Evolutionary conservation across 208 protist species (phyloP), one percentile per base, ranked within the genome.

Genomic region (Herpetomonas tarakana): DNA sequence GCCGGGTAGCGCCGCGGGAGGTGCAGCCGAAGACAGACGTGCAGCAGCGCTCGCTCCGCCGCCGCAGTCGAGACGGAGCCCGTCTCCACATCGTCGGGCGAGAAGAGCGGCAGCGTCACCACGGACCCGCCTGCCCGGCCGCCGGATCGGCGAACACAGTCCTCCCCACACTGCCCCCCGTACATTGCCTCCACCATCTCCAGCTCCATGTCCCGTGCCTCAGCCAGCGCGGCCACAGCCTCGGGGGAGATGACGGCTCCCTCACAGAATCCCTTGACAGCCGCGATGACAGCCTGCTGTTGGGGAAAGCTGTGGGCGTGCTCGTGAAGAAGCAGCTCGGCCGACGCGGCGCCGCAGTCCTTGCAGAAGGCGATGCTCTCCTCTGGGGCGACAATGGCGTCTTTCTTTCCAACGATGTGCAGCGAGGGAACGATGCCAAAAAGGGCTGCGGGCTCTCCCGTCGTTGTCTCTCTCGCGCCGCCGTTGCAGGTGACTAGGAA

Each of bases 281-380:
- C 58, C 1, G 11, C 14, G 2, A 77, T 49, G 30, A 87, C 58
- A 41, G 61, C 69, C 58, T 88, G 71, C 22, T 85, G 65, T 29
- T 81, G 68, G 12, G 89, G 83, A n/a, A 93, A 59, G 63, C 78
- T 86, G 74, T 95, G 89, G 19, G 81, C 86, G 69, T 95, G 89
- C 16, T 87, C 85, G 71, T 95, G 89, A 12, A 72, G 52, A 29
- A 88, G 51, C 19, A 83, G n/a, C 25, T 73, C 70, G 18, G 79
- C 76, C 25, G 21, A 31, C 14, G 73, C 44, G 14, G 71, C 62
- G 39, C 75, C 75, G 56, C 83, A 90, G 6, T 71, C 81, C 58
- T 68, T 51, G 22, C 77, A 76, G 54, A 95, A 87, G n/a, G 62
- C 62, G 0, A 49, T 41, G 46, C 81, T 91, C 60, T 88, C 86